These are phyloP conservation scores for Russula dissimulans DNA, from an alignment of 768 basidiomycete genomes.

Conservation along the genomic window DNA sequence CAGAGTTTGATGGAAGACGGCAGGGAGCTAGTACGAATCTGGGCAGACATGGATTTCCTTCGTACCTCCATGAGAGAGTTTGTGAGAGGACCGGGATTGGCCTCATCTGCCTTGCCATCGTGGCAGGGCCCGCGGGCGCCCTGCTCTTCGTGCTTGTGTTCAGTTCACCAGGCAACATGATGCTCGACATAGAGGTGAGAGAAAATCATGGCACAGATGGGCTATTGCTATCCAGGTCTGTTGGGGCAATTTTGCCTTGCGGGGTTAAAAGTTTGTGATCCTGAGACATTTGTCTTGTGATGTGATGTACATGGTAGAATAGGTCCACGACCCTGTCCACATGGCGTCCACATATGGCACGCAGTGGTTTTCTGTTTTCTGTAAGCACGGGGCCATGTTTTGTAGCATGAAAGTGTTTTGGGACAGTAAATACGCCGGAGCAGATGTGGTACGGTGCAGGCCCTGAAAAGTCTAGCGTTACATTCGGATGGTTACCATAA, in stretches of 20 bases:
- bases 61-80: not conserved
- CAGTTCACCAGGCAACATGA: not conserved
- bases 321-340: not conserved
- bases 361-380: no score
- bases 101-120: not conserved
- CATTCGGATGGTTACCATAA: slow-evolving; percentile 5
- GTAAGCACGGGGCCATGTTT: not conserved
- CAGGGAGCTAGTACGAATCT: not conserved
- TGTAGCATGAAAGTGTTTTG: not conserved
- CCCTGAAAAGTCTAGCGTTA: slow-evolving; percentile 5
- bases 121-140: not conserved
- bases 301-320: not conserved
- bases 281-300: not conserved
- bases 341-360: not conserved
- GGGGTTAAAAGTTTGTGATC: not conserved
- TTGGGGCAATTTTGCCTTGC: not conserved
- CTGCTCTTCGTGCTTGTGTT: not conserved
- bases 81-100: not conserved
- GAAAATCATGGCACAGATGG: not conserved
- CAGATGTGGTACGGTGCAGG: not conserved
- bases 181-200: not conserved
- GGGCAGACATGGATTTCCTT: not conserved
- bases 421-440: not conserved
- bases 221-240: not conserved
- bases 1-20: not conserved